These are phyloP conservation scores for Penicillium sp. DNA, from an alignment of 2,329 filamentous ascomycete species.

Conservation along the genomic window DNA sequence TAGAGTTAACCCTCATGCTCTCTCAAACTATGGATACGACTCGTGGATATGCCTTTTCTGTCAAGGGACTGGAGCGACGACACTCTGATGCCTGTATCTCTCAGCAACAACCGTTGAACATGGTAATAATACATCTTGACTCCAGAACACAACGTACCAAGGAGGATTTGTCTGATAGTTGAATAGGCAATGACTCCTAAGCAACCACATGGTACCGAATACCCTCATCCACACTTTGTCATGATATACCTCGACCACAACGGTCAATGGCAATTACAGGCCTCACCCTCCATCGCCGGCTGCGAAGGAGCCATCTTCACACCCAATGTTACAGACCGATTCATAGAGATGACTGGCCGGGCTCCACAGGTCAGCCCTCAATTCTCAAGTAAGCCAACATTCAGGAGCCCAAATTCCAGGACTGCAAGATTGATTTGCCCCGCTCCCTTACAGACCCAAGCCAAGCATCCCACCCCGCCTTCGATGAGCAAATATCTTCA, in stretches of 20 bases:
- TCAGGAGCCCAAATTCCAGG: neutral
- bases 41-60: constrained; percentile 11
- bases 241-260: constrained; percentile 39
- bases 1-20: neutral
- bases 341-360: constrained; percentile 31
- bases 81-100: constrained; percentile 22
- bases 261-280: constrained; percentile 33
- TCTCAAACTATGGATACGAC: constrained; percentile 16
- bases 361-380: constrained; percentile 21
- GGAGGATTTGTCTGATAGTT: neutral
- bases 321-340: constrained; percentile 36
- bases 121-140: constrained; percentile 13
- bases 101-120: constrained; percentile 10
- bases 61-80: constrained; percentile 20
- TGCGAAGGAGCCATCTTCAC: constrained; percentile 37
- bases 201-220: constrained; percentile 16
- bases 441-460: constrained; percentile 6
- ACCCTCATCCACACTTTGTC: constrained; percentile 38
- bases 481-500: constrained; percentile 16
- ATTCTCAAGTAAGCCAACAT: constrained; percentile 25
- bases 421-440: neutral
- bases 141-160: neutral
- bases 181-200: constrained; percentile 22
- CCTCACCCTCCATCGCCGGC: constrained; percentile 35
- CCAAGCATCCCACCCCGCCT: constrained; percentile 9